Percentiles rank a stretch among this genome's conserved stretches.
phyloP scores from a whole-genome alignment of 2,329 filamentous ascomycete genomes.

The Pseudogymnoascus sp. region DNA sequence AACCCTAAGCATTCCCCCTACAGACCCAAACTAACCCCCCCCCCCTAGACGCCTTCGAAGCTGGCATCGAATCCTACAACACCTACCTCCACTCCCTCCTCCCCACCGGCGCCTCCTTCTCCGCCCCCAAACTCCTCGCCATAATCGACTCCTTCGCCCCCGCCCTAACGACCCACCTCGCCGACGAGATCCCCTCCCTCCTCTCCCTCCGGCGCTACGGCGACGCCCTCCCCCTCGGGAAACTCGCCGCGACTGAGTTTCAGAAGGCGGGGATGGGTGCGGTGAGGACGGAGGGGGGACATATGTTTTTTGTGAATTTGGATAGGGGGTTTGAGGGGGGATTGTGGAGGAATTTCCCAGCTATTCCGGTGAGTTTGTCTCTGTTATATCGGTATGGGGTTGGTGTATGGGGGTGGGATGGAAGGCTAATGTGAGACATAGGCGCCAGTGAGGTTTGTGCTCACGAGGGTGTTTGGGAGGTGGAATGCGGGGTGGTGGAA shows the following conservation, averaged over 20 bases:
- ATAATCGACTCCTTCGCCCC: background rate
- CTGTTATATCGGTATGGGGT: background rate
- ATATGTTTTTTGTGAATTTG: slow-evolving; percentile 18
- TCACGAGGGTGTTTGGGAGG: slow-evolving; percentile 12
- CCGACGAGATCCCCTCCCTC: background rate
- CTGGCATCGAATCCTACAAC: slow-evolving; percentile 14
- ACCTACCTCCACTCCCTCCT: slow-evolving; percentile 10
- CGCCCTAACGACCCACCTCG: background rate
- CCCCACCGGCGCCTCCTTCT: slow-evolving; percentile 9
- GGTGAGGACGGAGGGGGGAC: slow-evolving; percentile 13
- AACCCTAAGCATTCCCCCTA: background rate
- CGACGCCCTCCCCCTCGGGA: slow-evolving; percentile 5
- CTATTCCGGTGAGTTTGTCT: slow-evolving; percentile 6
- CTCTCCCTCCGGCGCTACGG: slow-evolving; percentile 13
- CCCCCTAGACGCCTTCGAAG: slow-evolving; percentile 13
- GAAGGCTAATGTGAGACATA: background rate
- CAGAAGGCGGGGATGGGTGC: slow-evolving; percentile 12
- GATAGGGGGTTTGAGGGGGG: slow-evolving; percentile 18
- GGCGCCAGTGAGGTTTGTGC: slow-evolving; percentile 13
- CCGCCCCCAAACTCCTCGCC: slow-evolving; percentile 10
- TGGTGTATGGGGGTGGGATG: background rate
- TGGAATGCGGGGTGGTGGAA: slow-evolving; percentile 16
- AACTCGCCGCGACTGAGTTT: slow-evolving; percentile 11
- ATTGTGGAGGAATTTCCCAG: slow-evolving; percentile 14
- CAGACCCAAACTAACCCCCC: background rate